Base-by-base conservation (phyloP, 257 asterid genomes). In the Mitragyna speciosa region DNA sequence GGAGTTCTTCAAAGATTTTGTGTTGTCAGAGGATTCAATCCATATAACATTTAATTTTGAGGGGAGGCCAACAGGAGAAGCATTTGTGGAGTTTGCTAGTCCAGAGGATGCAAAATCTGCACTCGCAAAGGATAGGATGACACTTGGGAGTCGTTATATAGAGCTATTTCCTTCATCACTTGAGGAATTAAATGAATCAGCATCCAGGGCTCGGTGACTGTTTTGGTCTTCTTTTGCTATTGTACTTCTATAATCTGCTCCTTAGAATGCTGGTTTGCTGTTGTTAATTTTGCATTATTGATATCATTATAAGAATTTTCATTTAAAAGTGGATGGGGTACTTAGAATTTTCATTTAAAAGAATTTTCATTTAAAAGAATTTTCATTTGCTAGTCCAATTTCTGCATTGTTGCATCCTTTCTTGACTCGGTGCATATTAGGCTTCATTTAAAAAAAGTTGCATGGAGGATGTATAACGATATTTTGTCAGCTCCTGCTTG, bases 21-120 rank as follows among this genome's bases (percentile, higher is more conserved):
- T 70, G 41, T 63, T 93, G 82, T 83, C 96, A 0, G 97, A 95
- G 77, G 92, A 93, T 73, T 88, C 96, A 0, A 84, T 95, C 69
- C 91, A 90, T 84, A 84, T 95, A 73, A 80, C 87, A 56, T 82
- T 81, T 49, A 92, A 88, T 77, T 82, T 73, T 5, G 98, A 91
- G 73, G 97, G 97, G 70, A 87, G 95, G 86, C 90, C 98, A 65
- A 92, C 91, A 0, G 96, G 99, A 82, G 99, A 92, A 89, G 98
- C 98, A 26, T 93, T 95, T 19, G 98, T 95, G 86, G 98, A 93
- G 88, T 95, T 95, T 67, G 78, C 85, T 68, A 79, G 77, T 73
- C 87, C 83, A 19, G 97, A 92, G 39, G 99, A 95, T 75, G 97
- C 97, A 51, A 93, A 90, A 85, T 86, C 85, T 54, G 98, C 98